Evolutionary conservation across 345 rosid genomes (phyloP).

Genomic region (Adansonia digitata): DNA sequence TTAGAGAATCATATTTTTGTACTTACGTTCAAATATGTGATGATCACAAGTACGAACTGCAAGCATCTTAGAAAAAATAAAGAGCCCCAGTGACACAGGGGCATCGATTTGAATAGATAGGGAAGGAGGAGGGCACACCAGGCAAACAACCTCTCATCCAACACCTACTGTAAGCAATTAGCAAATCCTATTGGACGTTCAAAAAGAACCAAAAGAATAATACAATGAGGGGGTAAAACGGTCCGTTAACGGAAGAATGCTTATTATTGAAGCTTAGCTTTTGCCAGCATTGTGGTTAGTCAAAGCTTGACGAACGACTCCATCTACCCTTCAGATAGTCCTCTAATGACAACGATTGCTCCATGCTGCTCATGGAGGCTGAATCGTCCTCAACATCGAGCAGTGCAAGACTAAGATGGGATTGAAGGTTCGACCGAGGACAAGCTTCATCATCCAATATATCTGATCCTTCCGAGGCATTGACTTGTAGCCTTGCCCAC

Average conservation of each 20-base stretch:
- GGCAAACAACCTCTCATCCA: constrained; percentile 73
- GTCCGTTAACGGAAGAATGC: background rate
- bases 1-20: no score
- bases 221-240: constrained; percentile 1
- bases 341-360: constrained; percentile 63
- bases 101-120: constrained; percentile 4
- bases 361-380: constrained; percentile 60
- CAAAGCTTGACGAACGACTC: constrained; percentile 90
- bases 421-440: constrained; percentile 54
- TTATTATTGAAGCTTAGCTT: constrained; percentile 5
- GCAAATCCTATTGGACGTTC: background rate
- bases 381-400: constrained; percentile 72
- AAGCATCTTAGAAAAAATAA: no score
- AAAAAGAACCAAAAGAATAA: background rate
- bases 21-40: no score
- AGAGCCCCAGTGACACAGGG: no score
- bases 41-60: no score
- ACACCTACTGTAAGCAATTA: constrained; percentile 30
- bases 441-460: constrained; percentile 42
- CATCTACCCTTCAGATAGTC: constrained; percentile 88
- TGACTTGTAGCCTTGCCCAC: constrained; percentile 63
- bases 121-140: constrained; percentile 70
- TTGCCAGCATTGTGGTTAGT: constrained; percentile 28
- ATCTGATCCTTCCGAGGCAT: constrained; percentile 40
- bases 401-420: constrained; percentile 81